A percentile compares a stretch with the other conserved stretches of the same genome.
Evolutionary conservation across 2,329 filamentous ascomycete species (phyloP).

Genomic region (Pyricularia sp.): DNA sequence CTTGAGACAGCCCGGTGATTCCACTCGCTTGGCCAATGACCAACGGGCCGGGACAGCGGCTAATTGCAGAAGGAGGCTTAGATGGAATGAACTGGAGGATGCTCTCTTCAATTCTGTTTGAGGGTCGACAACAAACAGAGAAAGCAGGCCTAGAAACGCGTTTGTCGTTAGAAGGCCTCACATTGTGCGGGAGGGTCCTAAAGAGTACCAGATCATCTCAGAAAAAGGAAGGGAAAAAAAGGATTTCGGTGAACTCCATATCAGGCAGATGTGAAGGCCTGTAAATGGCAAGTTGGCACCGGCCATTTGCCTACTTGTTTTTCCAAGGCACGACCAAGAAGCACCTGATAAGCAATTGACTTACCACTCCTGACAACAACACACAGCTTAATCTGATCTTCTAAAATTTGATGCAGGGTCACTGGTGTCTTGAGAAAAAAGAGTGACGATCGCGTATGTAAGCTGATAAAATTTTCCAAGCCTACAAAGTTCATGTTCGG

Average conservation of each 20-base stretch:
- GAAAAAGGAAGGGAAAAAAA: too few species aligned
- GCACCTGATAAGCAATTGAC: background rate
- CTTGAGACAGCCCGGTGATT: background rate
- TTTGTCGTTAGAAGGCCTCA: background rate
- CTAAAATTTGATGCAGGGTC: background rate
- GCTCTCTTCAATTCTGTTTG: background rate
- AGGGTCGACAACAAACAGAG: background rate
- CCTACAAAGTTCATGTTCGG: background rate
- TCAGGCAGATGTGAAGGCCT: background rate
- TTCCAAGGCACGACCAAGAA: background rate
- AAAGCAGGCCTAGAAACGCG: background rate
- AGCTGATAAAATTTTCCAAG: background rate
- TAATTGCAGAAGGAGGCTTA: background rate
- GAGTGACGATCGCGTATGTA: background rate
- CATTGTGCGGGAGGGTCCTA: background rate
- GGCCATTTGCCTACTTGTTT: background rate
- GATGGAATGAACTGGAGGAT: background rate
- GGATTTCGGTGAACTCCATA: too few species aligned
- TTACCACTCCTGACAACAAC: background rate
- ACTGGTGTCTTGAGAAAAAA: background rate
- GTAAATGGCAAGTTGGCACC: background rate
- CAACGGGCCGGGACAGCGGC: background rate
- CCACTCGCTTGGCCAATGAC: background rate
- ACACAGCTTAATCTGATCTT: background rate
- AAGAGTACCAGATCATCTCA: too few species aligned